These are phyloP conservation scores for Lepidium africanum DNA, from an alignment of 345 rosid genomes.

Conservation along the genomic window DNA sequence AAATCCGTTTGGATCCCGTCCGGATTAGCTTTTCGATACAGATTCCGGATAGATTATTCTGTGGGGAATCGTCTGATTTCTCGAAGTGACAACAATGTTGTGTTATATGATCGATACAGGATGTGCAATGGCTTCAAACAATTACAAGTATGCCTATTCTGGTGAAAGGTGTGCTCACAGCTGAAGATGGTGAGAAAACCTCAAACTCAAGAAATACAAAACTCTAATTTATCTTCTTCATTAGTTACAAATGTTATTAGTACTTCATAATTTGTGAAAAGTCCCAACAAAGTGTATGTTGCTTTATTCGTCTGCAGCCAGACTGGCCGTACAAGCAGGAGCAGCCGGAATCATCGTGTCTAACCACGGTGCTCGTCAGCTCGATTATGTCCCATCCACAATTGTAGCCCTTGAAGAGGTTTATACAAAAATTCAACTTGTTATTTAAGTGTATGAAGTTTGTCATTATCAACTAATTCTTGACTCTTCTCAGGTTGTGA, in stretches of 20 bases:
- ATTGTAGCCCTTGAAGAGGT: constrained; percentile 83
- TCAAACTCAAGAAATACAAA: background rate
- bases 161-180: constrained; percentile 74
- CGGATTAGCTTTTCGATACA: too few relatives aligned
- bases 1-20: background rate
- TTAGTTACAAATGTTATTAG: background rate
- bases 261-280: background rate
- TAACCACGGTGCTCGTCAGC: constrained; percentile 85
- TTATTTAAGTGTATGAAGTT: background rate
- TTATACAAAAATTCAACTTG: background rate
- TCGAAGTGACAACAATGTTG: background rate
- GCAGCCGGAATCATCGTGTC: constrained; percentile 82
- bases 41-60: too few relatives aligned
- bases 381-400: constrained; percentile 60
- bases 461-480: background rate
- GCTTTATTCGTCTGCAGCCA: constrained; percentile 35
- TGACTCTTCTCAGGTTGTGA: constrained; percentile 44
- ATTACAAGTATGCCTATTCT: constrained; percentile 69
- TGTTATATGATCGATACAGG: constrained; percentile 29
- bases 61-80: too few relatives aligned
- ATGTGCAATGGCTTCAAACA: constrained; percentile 74
- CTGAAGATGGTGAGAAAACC: constrained; percentile 59
- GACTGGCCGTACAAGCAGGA: constrained; percentile 51
- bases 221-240: background rate
- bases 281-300: background rate